These are phyloP conservation scores for Cyclotella cryptica DNA, from an alignment of 108 stramenopile genomes.

Conservation along the genomic window DNA sequence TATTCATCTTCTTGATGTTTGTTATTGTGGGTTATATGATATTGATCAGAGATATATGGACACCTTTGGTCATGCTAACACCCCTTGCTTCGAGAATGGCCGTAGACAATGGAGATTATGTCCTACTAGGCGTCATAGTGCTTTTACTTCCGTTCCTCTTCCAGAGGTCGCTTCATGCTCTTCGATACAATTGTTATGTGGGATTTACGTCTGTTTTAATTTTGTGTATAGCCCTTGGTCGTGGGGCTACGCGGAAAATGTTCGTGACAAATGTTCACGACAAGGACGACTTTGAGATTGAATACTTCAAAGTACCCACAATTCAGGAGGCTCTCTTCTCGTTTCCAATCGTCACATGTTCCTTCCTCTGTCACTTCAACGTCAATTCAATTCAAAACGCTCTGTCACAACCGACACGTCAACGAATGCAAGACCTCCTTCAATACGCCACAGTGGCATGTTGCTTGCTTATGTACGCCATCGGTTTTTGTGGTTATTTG, in stretches of 20 bases:
- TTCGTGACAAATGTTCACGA: conserved; percentile 1
- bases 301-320: conserved; percentile 45
- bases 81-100: conserved; percentile 13
- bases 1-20: conserved; percentile 73
- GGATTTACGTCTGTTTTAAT: conserved; percentile 71
- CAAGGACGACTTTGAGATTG: conserved; percentile 20
- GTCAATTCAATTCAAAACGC: conserved; percentile 70
- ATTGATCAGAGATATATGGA: conserved; percentile 79
- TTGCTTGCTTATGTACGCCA: conserved; percentile 56
- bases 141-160: conserved; percentile 66
- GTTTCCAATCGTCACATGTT: conserved; percentile 80
- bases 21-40: conserved; percentile 87
- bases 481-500: conserved; percentile 74
- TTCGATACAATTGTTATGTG: conserved; percentile 86
- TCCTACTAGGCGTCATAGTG: conserved; percentile 58
- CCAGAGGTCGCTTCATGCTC: conserved; percentile 70
- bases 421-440: conserved; percentile 55
- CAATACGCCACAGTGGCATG: conserved; percentile 50
- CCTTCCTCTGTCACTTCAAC: conserved; percentile 81
- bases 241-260: conserved; percentile 27
- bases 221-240: conserved; percentile 57
- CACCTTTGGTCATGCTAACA: conserved; percentile 44
- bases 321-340: conserved; percentile 58
- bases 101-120: conserved; percentile 18
- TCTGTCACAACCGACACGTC: conserved; percentile 61